Conservation (phyloP, 2,329 filamentous ascomycete species). For the Beauveria varroae region DNA sequence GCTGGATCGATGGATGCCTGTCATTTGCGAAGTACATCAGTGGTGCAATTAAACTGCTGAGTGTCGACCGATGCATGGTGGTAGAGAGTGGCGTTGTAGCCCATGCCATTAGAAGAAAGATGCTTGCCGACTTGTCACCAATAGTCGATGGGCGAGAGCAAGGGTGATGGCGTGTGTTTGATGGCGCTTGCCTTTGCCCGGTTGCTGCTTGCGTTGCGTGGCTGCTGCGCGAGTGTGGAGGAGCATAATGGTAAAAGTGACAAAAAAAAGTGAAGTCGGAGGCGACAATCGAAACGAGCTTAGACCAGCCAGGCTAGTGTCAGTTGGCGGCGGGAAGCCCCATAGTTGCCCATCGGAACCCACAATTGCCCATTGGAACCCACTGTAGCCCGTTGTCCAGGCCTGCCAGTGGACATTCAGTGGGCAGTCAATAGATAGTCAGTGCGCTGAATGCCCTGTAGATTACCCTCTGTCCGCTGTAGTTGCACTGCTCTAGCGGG, state of each 20-base stretch:
- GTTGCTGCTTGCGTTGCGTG: no score
- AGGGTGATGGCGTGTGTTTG: no score
- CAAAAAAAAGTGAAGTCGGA: no score
- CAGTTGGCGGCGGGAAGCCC: neutral
- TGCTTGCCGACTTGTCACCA: no score
- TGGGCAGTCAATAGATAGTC: neutral
- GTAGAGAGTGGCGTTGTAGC: neutral
- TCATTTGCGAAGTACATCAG: no score
- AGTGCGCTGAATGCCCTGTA: neutral
- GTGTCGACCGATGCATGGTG: no score
- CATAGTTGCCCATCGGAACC: no score
- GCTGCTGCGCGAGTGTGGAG: neutral
- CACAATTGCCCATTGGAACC: neutral
- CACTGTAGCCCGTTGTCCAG: neutral
- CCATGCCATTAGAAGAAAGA: neutral
- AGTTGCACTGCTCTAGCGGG: neutral
- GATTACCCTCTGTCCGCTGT: neutral
- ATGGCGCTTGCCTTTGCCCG: no score
- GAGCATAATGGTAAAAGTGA: neutral
- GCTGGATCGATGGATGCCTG: neutral
- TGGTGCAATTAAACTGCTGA: no score
- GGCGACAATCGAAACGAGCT: neutral
- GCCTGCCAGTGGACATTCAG: neutral
- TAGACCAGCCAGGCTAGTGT: neutral
- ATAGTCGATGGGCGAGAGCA: no score